Base-by-base conservation (phyloP, 2,329 filamentous ascomycete species). In the Fusarium sp. region DNA sequence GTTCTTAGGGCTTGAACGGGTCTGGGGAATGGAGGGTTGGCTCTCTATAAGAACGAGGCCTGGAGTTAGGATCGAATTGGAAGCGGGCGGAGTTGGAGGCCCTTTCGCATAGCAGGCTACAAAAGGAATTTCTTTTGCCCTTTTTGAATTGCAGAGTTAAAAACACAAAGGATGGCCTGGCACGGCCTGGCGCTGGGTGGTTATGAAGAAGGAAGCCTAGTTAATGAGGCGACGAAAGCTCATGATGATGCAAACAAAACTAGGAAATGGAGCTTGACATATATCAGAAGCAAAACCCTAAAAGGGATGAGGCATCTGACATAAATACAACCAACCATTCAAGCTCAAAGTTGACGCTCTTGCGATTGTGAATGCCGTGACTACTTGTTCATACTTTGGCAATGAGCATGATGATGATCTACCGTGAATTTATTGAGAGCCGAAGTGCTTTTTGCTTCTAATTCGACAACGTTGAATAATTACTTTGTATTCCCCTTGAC, bases 21-120 rank as follows among this genome's bases (percentile, higher is more conserved):
- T 69, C 65, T 44, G 25, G 71, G 64, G 65, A 68, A 64, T 42
- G 35, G 52, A 62, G 60, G 58, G 63, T 61, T 73, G 69, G 60
- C 66, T 56, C 60, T 64, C 60, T 54, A 58, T 53, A 57, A 75
- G 64, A 75, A 60, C 32, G 44, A 76, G 65, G 66, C 74, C 69
- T 40, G 76, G 76, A 78, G 76, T 78, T 78, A 75, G 76, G 76
- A 69, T 76, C 74, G 67, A 72, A 75, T 77, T 75, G 73, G 60
- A 74, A 60, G 75, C 68, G 60, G 73, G 57, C 58, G 68, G 60
- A 63, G 57, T 72, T 74, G 64, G 57, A 67, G 54, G 61, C 63
- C 57, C 61, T 53, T 67, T 73, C 64, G 52, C 66, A 63, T 69
- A 64, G 64, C 70, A 74, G 47, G 72, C 47, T 67, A 56, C 64